Base-by-base conservation (phyloP, 73 alveolate species). In the Blepharisma stoltei region DNA sequence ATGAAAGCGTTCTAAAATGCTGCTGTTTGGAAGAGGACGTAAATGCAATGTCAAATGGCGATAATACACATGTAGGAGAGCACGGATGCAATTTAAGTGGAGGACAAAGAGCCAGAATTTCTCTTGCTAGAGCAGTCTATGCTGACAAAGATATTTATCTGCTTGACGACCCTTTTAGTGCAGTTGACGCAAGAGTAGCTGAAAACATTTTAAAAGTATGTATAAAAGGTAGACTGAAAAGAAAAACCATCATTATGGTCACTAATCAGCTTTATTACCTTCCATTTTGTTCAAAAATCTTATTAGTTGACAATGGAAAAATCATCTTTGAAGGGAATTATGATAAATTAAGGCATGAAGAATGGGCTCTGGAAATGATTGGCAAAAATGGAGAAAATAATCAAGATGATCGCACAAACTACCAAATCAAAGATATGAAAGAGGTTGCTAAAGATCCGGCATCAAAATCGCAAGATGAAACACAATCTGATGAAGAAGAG, bases 61-160 rank as follows among this genome's bases (percentile, higher is more conserved):
- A 83, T 41, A 71, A 71, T 48, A 92, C 98, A 2, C 80, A 85
- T 78, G 83, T 94, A 0, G 98, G 98, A 32, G 97, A 93, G 67
- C 84, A 92, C 47, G 98, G 98, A 25, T 86, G 81, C 14, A 84
- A 86, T 80, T 48, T 96, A 32, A 85, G 95, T 32, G 96, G 98
- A 38, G 98, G 99, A 6, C 94, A 95, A 87, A 91, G 90, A 85
- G 92, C 94, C 6, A 91, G 98, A 82, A 84, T 94, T 20, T 60
- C 95, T 9, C 77, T 95, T 23, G 98, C 99, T 47, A 86, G 99
- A 60, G 93, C 97, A 37, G 84, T 94, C 47, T 94, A 95, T 81
- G 86, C 97, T 14, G 78, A 81, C 41, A 90, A 92, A 49, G 96
- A 93, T 77, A 70, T 91, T 11, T 81, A 78, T 27, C 76, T 93